These are phyloP conservation scores for Oryza brachyantha DNA, from an alignment of 176 grass and related monocot species.

Conservation along the genomic window DNA sequence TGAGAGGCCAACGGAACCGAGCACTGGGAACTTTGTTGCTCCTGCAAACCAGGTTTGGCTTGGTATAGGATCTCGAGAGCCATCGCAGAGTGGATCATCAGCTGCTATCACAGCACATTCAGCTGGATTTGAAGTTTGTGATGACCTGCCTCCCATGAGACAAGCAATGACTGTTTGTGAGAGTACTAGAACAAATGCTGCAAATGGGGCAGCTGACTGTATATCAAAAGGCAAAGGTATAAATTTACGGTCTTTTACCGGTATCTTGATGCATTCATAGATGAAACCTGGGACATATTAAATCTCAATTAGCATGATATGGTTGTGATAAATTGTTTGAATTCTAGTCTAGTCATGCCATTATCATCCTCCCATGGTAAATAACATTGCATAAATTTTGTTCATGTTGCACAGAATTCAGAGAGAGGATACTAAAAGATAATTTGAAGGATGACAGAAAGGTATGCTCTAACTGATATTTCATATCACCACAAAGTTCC, in stretches of 20 bases:
- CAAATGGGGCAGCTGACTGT: conserved; percentile 44
- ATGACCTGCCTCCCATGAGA: conserved; percentile 40
- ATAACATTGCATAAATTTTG: conserved; percentile 33
- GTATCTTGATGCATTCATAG: neutral
- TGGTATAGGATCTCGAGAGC: conserved; percentile 40
- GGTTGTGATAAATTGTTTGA: neutral
- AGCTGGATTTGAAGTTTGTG: conserved; percentile 58
- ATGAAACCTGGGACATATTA: neutral
- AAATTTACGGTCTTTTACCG: neutral
- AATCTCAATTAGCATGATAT: neutral
- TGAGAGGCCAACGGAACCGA: conserved; percentile 25
- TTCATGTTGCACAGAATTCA: conserved; percentile 39
- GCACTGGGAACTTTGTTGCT: conserved; percentile 17
- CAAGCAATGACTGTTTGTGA: conserved; percentile 54
- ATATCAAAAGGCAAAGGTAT: conserved; percentile 56
- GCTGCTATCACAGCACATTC: conserved; percentile 44
- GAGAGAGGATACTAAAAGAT: conserved; percentile 46
- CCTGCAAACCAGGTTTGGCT: conserved; percentile 44
- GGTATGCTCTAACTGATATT: conserved; percentile 25
- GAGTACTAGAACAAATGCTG: conserved; percentile 39
- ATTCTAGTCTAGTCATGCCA: neutral
- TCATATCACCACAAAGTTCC: neutral
- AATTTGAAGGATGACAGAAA: conserved; percentile 53
- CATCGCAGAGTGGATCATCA: conserved; percentile 71
- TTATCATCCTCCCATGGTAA: neutral